A percentile compares a stretch with the other conserved stretches of the same genome.
Conservation (phyloP, 805 yeast genomes). For the Starmerella davenportii region DNA sequence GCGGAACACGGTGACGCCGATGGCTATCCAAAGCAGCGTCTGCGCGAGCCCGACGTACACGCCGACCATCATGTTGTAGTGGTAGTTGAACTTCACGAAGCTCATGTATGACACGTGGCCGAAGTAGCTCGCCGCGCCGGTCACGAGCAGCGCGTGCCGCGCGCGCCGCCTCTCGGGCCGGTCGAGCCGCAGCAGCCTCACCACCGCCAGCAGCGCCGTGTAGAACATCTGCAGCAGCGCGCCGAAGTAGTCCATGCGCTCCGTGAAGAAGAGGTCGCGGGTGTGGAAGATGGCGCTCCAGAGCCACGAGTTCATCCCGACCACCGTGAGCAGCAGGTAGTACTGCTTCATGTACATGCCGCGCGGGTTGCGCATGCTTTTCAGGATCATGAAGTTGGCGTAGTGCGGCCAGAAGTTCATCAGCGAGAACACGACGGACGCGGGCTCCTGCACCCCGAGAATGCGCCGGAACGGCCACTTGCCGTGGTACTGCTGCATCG, state of each 20-base stretch:
- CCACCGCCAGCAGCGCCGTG: constrained; percentile 54
- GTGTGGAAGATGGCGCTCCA: constrained; percentile 73
- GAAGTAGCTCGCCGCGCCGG: constrained; percentile 30
- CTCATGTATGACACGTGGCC: constrained; percentile 50
- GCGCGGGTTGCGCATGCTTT: constrained; percentile 17
- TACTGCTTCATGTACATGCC: constrained; percentile 16
- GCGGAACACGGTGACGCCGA: constrained; percentile 18
- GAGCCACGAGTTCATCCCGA: constrained; percentile 75
- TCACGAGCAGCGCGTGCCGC: constrained; percentile 25
- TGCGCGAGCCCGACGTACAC: constrained; percentile 62
- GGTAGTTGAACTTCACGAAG: constrained; percentile 63
- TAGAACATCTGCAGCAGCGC: constrained; percentile 77
- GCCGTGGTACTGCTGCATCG: constrained; percentile 76
- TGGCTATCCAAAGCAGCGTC: constrained; percentile 34
- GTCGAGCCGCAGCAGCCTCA: constrained; percentile 46
- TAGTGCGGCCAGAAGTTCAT: constrained; percentile 51
- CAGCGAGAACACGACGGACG: constrained; percentile 62
- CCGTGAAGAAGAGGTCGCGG: constrained; percentile 67
- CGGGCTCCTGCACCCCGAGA: constrained; percentile 70
- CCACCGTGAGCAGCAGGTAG: constrained; percentile 34
- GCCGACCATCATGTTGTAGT: constrained; percentile 87
- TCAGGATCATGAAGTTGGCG: constrained; percentile 26
- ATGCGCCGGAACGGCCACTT: constrained; percentile 87
- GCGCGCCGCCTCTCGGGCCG: constrained; percentile 17
- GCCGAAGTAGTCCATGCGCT: constrained; percentile 73